Percentiles rank a stretch among this genome's conserved stretches.
phyloP scores from a whole-genome alignment of 352 stramenopile genomes.

The Globisporangium cystogenes region DNA sequence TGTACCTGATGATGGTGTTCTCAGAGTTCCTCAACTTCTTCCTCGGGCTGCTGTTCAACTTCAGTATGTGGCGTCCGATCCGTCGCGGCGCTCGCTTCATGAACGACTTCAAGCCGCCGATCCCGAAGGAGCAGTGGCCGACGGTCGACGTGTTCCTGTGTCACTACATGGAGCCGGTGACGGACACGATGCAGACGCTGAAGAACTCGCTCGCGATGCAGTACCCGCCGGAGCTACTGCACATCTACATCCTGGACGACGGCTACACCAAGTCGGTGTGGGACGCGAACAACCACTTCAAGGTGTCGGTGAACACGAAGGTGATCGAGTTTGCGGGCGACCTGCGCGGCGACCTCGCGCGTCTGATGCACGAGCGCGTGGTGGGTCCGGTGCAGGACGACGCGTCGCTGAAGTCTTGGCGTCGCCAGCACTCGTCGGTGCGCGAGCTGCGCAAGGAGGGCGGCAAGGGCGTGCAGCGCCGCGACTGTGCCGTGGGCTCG shows the following conservation, averaged over 20 bases:
- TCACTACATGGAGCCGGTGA: slow-evolving; percentile 88
- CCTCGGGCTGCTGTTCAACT: slow-evolving; percentile 85
- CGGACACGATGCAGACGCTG: slow-evolving; percentile 77
- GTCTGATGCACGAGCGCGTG: slow-evolving; percentile 84
- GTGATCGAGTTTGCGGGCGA: slow-evolving; percentile 85
- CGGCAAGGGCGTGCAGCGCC: slow-evolving; percentile 72
- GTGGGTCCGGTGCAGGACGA: slow-evolving; percentile 76
- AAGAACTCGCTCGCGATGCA: slow-evolving; percentile 86
- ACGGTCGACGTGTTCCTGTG: slow-evolving; percentile 86
- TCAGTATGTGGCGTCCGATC: slow-evolving; percentile 89
- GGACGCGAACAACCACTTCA: slow-evolving; percentile 89
- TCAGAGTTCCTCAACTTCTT: slow-evolving; percentile 88
- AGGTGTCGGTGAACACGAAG: slow-evolving; percentile 88
- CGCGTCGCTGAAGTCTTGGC: slow-evolving; percentile 73
- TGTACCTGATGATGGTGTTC: slow-evolving; percentile 85
- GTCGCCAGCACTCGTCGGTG: slow-evolving; percentile 82
- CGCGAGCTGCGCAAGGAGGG: slow-evolving; percentile 80
- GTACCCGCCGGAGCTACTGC: slow-evolving; percentile 81
- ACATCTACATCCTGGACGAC: slow-evolving; percentile 88
- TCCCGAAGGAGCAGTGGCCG: slow-evolving; percentile 87
- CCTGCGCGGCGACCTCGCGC: slow-evolving; percentile 71
- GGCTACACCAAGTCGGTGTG: slow-evolving; percentile 88
- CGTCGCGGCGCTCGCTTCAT: slow-evolving; percentile 83
- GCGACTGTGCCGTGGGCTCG: slow-evolving; percentile 82
- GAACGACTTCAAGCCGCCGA: slow-evolving; percentile 88